Conservation (phyloP, 352 stramenopile genomes). For the Blastocystis sp. region DNA sequence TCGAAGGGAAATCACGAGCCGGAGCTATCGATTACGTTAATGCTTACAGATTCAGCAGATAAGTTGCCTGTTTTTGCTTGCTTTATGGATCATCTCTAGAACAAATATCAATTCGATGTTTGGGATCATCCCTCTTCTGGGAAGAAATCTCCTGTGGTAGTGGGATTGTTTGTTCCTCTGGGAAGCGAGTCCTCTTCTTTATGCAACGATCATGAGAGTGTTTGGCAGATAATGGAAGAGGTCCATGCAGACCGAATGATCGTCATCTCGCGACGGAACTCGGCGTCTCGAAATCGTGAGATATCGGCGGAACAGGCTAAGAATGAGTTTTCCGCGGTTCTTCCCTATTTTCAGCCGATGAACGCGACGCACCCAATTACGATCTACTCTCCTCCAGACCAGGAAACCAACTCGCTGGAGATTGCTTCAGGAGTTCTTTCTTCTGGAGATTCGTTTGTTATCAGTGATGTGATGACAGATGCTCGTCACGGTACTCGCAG, state of each 20-base stretch:
- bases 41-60: background rate
- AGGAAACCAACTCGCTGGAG: background rate
- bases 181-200: background rate
- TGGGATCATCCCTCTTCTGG: background rate
- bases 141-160: background rate
- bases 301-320: background rate
- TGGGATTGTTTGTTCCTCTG: background rate
- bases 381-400: background rate
- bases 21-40: background rate
- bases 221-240: conserved; percentile 20
- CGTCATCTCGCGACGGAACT: background rate
- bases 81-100: background rate
- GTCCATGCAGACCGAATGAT: conserved; percentile 1
- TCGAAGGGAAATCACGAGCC: background rate
- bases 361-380: background rate
- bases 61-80: background rate
- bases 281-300: background rate
- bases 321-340: background rate
- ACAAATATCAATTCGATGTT: conserved; percentile 21
- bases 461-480: background rate
- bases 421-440: background rate
- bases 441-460: background rate
- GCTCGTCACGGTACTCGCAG: background rate
- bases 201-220: background rate
- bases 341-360: background rate